These are phyloP conservation scores for Pyrus communis DNA, from an alignment of 306 rosid species.

Conservation along the genomic window DNA sequence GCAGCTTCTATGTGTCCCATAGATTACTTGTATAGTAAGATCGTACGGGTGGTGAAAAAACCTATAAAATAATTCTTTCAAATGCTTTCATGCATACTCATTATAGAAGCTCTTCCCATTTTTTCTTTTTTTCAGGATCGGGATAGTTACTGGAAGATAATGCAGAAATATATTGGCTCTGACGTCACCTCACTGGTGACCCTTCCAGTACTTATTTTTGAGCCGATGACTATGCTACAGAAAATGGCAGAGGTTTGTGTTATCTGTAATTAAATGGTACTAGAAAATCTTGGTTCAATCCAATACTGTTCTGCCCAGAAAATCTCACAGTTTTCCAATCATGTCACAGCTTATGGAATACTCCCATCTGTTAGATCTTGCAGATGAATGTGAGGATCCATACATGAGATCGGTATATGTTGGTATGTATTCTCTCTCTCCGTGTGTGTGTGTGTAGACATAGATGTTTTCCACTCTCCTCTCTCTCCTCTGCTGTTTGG, in stretches of 20 bases:
- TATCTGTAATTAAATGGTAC: neutral
- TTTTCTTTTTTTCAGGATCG: slow-evolving; percentile 49
- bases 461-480: neutral
- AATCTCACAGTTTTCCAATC: slow-evolving; percentile 7
- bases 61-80: neutral
- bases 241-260: slow-evolving; percentile 87
- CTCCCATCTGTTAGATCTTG: slow-evolving; percentile 71
- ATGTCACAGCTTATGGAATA: slow-evolving; percentile 79
- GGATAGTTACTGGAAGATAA: slow-evolving; percentile 91
- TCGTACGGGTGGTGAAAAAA: neutral
- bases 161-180: slow-evolving; percentile 79
- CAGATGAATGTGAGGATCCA: slow-evolving; percentile 91
- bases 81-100: neutral
- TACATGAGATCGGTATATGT: slow-evolving; percentile 74
- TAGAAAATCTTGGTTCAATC: neutral
- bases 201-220: slow-evolving; percentile 82
- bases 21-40: neutral
- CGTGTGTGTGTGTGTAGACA: neutral
- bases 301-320: neutral
- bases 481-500: neutral
- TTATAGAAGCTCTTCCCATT: neutral
- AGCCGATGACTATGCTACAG: slow-evolving; percentile 96
- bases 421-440: slow-evolving; percentile 32
- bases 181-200: slow-evolving; percentile 89
- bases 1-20: neutral